Percentiles rank a stretch among this genome's conserved stretches.
These are phyloP conservation scores for Cordyceps cicadae DNA, from an alignment of 2,329 filamentous ascomycete species.

Conservation along the genomic window DNA sequence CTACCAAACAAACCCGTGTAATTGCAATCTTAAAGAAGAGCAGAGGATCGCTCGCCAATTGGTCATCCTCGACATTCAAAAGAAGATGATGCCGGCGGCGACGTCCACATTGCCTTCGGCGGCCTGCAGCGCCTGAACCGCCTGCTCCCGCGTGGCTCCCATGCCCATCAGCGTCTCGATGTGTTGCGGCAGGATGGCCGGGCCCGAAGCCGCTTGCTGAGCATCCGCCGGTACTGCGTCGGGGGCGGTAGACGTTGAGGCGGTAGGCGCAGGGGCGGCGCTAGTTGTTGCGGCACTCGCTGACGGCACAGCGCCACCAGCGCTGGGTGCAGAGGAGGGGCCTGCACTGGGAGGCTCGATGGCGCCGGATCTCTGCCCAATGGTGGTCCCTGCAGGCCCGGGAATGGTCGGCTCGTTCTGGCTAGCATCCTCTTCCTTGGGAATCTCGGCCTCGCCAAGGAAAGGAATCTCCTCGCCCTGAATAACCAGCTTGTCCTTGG, in stretches of 20 bases:
- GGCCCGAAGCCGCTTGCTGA: slow-evolving; percentile 19
- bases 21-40: not conserved
- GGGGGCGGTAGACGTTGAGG: slow-evolving; percentile 14
- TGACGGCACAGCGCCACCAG: slow-evolving; percentile 14
- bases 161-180: slow-evolving; percentile 70
- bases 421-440: slow-evolving; percentile 72
- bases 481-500: slow-evolving; percentile 77
- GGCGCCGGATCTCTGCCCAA: slow-evolving; percentile 75
- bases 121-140: slow-evolving; percentile 71
- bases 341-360: slow-evolving; percentile 36
- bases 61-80: slow-evolving; percentile 15
- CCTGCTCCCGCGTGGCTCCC: slow-evolving; percentile 68
- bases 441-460: slow-evolving; percentile 86
- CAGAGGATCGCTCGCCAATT: not conserved
- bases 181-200: slow-evolving; percentile 50
- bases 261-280: not conserved
- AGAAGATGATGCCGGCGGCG: slow-evolving; percentile 73
- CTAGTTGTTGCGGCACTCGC: slow-evolving; percentile 7
- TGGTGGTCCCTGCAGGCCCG: slow-evolving; percentile 80
- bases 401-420: slow-evolving; percentile 74
- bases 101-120: slow-evolving; percentile 80
- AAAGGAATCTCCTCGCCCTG: slow-evolving; percentile 84
- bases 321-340: slow-evolving; percentile 16
- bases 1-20: not conserved
- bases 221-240: slow-evolving; percentile 17